Evolutionary conservation across 768 basidiomycete genomes (phyloP).

Genomic region (Calocybe gangraenosa): DNA sequence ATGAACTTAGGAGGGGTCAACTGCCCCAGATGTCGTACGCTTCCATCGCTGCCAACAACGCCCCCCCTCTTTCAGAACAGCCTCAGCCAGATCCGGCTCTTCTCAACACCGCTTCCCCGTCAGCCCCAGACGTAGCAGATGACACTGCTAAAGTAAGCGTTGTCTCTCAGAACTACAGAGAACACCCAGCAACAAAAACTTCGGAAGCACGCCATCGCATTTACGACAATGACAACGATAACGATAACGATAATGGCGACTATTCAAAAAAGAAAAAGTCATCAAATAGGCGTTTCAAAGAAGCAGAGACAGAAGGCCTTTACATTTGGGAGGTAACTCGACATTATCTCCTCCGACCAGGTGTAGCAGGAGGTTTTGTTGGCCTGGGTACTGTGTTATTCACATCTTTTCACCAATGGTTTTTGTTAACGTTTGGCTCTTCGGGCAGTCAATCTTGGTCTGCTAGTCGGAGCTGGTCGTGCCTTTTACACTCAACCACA

Average conservation of each 20-base stretch:
- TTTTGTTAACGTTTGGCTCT: background rate
- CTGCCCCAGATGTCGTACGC: slow-evolving; percentile 65
- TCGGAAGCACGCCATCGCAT: slow-evolving; percentile 17
- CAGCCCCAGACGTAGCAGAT: slow-evolving; percentile 36
- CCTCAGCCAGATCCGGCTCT: slow-evolving; percentile 65
- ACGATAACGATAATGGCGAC: slow-evolving; percentile 2
- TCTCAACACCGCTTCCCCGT: slow-evolving; percentile 45
- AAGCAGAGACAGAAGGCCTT: slow-evolving; percentile 46
- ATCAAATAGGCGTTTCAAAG: slow-evolving; percentile 32
- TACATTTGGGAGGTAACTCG: slow-evolving; percentile 51
- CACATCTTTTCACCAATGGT: background rate
- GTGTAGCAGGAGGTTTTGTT: slow-evolving; percentile 67
- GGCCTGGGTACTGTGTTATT: slow-evolving; percentile 50
- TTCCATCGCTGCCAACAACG: slow-evolving; percentile 56
- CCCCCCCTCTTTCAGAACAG: slow-evolving; percentile 44
- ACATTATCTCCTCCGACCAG: slow-evolving; percentile 56
- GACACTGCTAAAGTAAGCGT: slow-evolving; percentile 53
- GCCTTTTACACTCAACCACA: slow-evolving; percentile 59
- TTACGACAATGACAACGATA: slow-evolving; percentile 10
- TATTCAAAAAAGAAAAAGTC: slow-evolving; percentile 15
- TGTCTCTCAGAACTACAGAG: slow-evolving; percentile 46
- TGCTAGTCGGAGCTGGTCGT: slow-evolving; percentile 59
- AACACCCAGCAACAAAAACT: slow-evolving; percentile 36
- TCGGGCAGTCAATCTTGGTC: slow-evolving; percentile 61
- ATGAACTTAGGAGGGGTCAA: background rate